Conservation (phyloP, 2,329 filamentous ascomycete species). For the Curvularia sp. region DNA sequence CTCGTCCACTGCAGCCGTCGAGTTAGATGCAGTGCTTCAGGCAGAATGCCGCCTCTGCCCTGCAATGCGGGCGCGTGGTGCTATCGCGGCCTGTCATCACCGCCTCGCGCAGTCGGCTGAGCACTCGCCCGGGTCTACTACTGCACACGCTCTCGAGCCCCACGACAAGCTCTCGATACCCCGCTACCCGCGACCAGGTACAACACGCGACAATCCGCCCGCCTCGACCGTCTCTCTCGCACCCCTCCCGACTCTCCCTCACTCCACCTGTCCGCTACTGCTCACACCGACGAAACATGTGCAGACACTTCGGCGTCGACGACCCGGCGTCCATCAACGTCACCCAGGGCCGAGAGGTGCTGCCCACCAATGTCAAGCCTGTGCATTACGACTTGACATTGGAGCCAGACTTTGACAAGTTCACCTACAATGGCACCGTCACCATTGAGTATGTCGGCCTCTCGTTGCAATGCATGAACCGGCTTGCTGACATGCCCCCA, state of each 20-base stretch:
- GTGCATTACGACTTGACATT: conserved; percentile 88
- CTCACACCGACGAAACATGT: conserved; percentile 80
- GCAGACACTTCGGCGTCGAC: conserved; percentile 66
- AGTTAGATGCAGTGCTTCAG: conserved; percentile 46
- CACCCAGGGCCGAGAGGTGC: conserved; percentile 75
- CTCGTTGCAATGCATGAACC: too few species aligned
- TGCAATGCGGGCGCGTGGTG: conserved; percentile 16
- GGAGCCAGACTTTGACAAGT: conserved; percentile 87
- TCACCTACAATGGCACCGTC: conserved; percentile 85
- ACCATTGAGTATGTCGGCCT: conserved; percentile 70
- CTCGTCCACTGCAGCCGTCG: conserved; percentile 7
- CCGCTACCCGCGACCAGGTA: conserved; percentile 34
- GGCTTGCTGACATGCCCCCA: conserved; percentile 42
- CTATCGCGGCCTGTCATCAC: conserved; percentile 22
- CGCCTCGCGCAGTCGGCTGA: conserved; percentile 33
- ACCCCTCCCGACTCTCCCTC: conserved; percentile 28
- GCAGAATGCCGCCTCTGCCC: conserved; percentile 36
- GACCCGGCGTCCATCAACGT: conserved; percentile 65
- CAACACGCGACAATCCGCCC: conserved; percentile 29
- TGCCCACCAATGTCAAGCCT: conserved; percentile 92
- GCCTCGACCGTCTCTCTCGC: conserved; percentile 28
- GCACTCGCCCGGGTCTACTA: conserved; percentile 31
- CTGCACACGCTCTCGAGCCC: conserved; percentile 35
- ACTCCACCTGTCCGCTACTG: conserved; percentile 61
- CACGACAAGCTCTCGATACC: conserved; percentile 38